Evolutionary conservation across 2,329 filamentous ascomycete species (phyloP).

Genomic region (Aspergillus pseudoviridinutans): DNA sequence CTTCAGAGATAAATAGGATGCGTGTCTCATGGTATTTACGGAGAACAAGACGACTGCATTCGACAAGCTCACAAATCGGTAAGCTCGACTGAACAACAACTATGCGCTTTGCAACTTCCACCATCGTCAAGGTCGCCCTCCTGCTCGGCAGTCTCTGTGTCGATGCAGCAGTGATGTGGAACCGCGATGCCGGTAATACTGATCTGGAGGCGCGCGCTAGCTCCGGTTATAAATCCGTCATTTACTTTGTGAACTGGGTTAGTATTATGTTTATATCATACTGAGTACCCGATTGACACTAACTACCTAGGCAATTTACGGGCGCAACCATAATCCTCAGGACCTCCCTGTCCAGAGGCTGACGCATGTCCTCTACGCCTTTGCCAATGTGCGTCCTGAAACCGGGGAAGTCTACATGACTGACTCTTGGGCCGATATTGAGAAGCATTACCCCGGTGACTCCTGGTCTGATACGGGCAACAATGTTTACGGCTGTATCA

Average conservation of each 20-base stretch:
- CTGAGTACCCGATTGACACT: not conserved
- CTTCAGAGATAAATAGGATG: not conserved
- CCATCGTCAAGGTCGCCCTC: not conserved
- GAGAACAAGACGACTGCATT: not conserved
- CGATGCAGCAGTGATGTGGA: not conserved
- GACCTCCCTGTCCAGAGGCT: constrained; percentile 75
- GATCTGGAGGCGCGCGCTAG: not conserved
- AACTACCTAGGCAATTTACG: constrained; percentile 68
- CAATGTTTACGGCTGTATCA: constrained; percentile 73
- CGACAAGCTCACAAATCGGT: not conserved
- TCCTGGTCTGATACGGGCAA: constrained; percentile 63
- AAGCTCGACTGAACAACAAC: not conserved
- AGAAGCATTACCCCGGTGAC: constrained; percentile 67
- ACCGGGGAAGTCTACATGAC: constrained; percentile 75
- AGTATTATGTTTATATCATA: not conserved
- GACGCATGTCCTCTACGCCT: constrained; percentile 86
- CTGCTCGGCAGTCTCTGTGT: not conserved
- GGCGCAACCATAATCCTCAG: constrained; percentile 76
- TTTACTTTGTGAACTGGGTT: constrained; percentile 48
- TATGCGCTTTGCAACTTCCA: not conserved
- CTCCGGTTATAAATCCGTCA: constrained; percentile 24
- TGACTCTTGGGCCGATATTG: constrained; percentile 64
- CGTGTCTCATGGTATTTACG: not conserved
- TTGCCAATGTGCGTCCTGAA: constrained; percentile 71
- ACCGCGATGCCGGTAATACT: not conserved